phyloP scores from a whole-genome alignment of 306 rosid genomes.

The Leucaena leucocephala region DNA sequence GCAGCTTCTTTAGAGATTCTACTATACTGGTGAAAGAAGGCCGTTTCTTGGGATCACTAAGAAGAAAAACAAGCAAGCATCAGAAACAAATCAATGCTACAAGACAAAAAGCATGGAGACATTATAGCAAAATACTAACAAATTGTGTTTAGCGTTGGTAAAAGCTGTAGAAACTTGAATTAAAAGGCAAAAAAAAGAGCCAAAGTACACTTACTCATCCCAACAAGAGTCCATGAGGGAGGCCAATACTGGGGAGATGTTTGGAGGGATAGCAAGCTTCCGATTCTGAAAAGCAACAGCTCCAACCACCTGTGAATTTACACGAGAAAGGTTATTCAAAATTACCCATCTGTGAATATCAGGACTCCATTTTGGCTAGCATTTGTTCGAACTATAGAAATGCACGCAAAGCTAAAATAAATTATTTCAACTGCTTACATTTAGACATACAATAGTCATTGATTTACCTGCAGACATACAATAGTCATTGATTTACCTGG shows the following conservation, averaged over 20 bases:
- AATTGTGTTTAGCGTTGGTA: too few species aligned
- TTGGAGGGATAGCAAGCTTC: slow-evolving; percentile 73
- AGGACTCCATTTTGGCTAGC: slow-evolving; percentile 14
- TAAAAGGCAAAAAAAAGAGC: not conserved
- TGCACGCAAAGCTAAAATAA: slow-evolving; percentile 31
- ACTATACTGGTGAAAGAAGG: slow-evolving; percentile 74
- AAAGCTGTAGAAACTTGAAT: not conserved
- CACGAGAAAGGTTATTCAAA: slow-evolving; percentile 20
- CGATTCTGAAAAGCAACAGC: slow-evolving; percentile 97
- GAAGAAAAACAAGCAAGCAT: slow-evolving; percentile 36
- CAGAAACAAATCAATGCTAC: slow-evolving; percentile 13
- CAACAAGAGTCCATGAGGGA: slow-evolving; percentile 96
- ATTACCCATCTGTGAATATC: slow-evolving; percentile 14
- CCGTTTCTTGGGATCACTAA: slow-evolving; percentile 79
- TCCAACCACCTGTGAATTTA: slow-evolving; percentile 81
- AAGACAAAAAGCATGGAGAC: not conserved
- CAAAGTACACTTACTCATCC: slow-evolving; percentile 73
- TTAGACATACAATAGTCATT: slow-evolving; percentile 23
- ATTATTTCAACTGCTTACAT: slow-evolving; percentile 20
- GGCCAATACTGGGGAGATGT: slow-evolving; percentile 69
- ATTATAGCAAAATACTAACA: too few species aligned
- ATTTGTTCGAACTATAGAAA: not conserved
- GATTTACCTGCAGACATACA: slow-evolving; percentile 60
- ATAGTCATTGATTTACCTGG: slow-evolving; percentile 59
- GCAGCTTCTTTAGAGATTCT: slow-evolving; percentile 80